Base-by-base conservation (phyloP, 352 stramenopile genomes). In the Phytophthora capsici region DNA sequence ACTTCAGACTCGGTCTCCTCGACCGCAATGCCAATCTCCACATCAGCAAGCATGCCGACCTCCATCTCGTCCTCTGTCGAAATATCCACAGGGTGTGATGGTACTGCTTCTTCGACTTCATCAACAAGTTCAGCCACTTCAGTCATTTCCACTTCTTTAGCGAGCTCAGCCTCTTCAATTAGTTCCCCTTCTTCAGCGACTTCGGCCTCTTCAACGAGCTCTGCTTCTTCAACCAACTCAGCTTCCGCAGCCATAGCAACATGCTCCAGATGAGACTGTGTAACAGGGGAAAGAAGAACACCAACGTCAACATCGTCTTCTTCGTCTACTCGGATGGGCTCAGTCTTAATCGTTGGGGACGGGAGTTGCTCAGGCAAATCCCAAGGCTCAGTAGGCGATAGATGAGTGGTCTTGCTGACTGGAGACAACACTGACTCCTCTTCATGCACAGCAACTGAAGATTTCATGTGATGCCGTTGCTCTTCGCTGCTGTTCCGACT, bases 1-100 rank as follows among this genome's bases (percentile, higher is more conserved):
- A 63, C 61, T 57, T 71, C 69, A 41, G 60, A 44, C 12, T 63
- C 45, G 8, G 37, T 63, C 28, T 75, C 70, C 9, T 72, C 71
- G 26, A 66, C 41, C 57, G 63, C 66, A 46, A 73, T 66, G 1
- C 73, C 73, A 49, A 80, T 51, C 28, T 71, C 73, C 9, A 76
- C 63, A 57, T 81, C 64, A 23, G 67, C 71, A 46, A 86, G 62
- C 55, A 75, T 62, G 1, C 71, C 77, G 12, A 78, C 56, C 46
- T 82, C 71, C 12, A 82, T 71, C 20, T 69, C 64, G 36, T 55
- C 56, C 7, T 67, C 66, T 19, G 9, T 12, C 12, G 41, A 61
- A 14, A 44, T 51, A 7, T 53, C 23, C 22, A 63, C 50, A 5
- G 65, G 53, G 14, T 63, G 36, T n/a, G 61, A 57, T 19, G 60